A percentile compares a stretch with the other conserved stretches of the same genome.
phyloP scores from a whole-genome alignment of 192 early-diverging fungal species.

The Piromyces sp. region DNA sequence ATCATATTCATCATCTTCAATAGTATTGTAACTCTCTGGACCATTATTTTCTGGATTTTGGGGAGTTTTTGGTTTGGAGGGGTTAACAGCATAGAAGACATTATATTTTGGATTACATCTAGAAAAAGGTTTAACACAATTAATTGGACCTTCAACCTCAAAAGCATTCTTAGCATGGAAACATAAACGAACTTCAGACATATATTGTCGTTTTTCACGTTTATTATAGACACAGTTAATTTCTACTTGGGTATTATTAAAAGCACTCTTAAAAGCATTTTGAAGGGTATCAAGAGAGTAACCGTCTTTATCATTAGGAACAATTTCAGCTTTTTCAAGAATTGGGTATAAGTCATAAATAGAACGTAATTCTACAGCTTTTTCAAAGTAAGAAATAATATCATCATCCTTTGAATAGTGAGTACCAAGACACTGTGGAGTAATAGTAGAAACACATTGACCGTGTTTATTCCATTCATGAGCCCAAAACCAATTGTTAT shows the following conservation, averaged over 20 bases:
- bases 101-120: neutral
- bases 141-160: neutral
- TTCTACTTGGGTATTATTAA: neutral
- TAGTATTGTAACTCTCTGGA: neutral
- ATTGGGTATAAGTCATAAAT: slow-evolving; percentile 35
- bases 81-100: neutral
- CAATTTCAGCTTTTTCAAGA: slow-evolving; percentile 22
- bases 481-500: slow-evolving; percentile 61
- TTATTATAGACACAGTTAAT: neutral
- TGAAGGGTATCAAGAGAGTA: neutral
- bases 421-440: slow-evolving; percentile 31
- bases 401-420: slow-evolving; percentile 25
- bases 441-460: slow-evolving; percentile 49
- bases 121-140: neutral
- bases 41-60: neutral
- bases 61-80: neutral
- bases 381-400: slow-evolving; percentile 37
- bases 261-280: neutral
- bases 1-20: neutral
- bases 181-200: neutral
- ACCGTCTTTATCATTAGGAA: slow-evolving; percentile 5
- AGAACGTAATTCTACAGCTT: slow-evolving; percentile 25
- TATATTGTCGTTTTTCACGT: neutral
- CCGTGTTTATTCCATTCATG: slow-evolving; percentile 75
- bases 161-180: neutral